Evolutionary conservation across 2,329 filamentous ascomycete species (phyloP).

Genomic region (Fusarium concolor): DNA sequence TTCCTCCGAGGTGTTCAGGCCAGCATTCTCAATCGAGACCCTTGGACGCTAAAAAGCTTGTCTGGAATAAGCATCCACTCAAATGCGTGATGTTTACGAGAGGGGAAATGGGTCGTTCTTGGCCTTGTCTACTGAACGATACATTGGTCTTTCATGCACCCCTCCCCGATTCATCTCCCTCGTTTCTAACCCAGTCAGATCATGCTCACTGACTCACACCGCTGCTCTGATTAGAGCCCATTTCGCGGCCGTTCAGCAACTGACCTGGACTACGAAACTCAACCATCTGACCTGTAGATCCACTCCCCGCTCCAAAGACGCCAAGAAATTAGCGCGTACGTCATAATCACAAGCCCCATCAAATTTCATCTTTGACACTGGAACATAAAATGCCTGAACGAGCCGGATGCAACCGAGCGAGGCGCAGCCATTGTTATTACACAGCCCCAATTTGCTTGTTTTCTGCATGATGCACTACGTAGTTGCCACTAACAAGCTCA

Average conservation of each 20-base stretch:
- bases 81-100: background rate
- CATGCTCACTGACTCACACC: background rate
- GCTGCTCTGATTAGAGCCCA: background rate
- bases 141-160: background rate
- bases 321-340: constrained; percentile 11
- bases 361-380: background rate
- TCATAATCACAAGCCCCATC: background rate
- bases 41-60: constrained; percentile 35
- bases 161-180: background rate
- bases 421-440: constrained; percentile 6
- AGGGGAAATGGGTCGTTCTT: background rate
- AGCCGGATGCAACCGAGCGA: background rate
- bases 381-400: background rate
- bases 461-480: background rate
- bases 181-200: background rate
- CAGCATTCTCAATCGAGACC: background rate
- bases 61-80: constrained; percentile 4
- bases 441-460: constrained; percentile 3
- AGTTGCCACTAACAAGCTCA: background rate
- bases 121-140: fast-evolving
- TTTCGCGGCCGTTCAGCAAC: background rate
- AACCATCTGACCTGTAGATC: background rate
- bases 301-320: background rate
- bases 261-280: too few relatives aligned
- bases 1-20: background rate